Evolutionary conservation across 169 alveolate genomes (phyloP).

Genomic region (Plasmodium gaboni): DNA sequence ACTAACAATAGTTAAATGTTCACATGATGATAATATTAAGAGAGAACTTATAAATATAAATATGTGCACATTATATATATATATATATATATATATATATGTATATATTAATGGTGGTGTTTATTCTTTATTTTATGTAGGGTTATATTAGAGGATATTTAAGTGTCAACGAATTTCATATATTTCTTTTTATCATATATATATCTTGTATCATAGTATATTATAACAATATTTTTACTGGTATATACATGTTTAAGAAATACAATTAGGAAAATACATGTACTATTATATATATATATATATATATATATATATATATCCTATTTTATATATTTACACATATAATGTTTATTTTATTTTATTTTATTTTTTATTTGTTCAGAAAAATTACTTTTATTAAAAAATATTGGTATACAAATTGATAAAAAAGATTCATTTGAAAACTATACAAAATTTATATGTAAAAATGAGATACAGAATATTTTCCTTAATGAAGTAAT

Average conservation of each 20-base stretch:
- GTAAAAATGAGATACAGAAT: constrained; percentile 30
- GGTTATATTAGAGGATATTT: constrained; percentile 14
- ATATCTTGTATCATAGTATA: constrained; percentile 28
- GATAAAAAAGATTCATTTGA: constrained; percentile 29
- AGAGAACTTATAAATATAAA: not conserved
- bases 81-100: not conserved
- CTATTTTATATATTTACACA: not conserved
- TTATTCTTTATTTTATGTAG: too few relatives aligned
- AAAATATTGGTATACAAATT: constrained; percentile 62
- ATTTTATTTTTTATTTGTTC: constrained; percentile 4
- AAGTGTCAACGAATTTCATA: constrained; percentile 36
- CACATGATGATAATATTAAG: not conserved
- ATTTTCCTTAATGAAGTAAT: constrained; percentile 59
- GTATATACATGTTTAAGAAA: constrained; percentile 5
- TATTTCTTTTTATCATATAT: constrained; percentile 20
- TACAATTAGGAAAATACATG: not conserved
- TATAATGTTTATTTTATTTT: constrained; percentile 2
- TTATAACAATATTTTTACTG: constrained; percentile 35
- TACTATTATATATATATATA: not conserved
- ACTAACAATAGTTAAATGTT: not conserved
- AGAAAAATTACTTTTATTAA: constrained; percentile 55
- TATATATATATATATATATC: constrained; percentile 2
- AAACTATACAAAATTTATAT: constrained; percentile 41
- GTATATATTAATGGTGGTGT: too few relatives aligned
- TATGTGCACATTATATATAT: not conserved